A percentile compares a stretch with the other conserved stretches of the same genome.
Conservation (phyloP, 1,284 basidiomycete species). For the Trichosporon faecale region DNA sequence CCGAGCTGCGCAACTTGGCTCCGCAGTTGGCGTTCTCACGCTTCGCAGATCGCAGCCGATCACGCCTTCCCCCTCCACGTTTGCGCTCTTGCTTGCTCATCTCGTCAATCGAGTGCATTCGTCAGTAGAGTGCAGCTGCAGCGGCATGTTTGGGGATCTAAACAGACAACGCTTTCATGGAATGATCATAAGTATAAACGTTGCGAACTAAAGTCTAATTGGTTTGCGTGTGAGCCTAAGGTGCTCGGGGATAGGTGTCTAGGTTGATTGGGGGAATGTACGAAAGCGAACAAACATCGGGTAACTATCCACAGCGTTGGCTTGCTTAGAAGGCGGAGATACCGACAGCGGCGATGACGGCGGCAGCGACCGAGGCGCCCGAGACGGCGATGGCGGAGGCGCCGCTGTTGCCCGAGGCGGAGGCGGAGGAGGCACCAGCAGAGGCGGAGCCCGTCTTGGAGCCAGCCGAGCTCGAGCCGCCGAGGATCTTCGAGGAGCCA, state of each 20-base stretch:
- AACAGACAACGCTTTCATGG: constrained; percentile 6
- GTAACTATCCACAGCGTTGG: neutral
- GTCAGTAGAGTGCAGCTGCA: neutral
- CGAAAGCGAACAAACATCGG: neutral
- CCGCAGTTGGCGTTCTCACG: neutral
- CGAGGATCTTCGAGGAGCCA: neutral
- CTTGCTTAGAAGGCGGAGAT: neutral
- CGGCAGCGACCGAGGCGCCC: constrained; percentile 3
- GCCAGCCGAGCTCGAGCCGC: neutral
- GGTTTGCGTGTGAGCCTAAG: neutral
- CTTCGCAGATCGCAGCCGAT: neutral
- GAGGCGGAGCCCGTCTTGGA: neutral
- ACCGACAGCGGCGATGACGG: constrained; percentile 9
- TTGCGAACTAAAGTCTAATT: constrained; percentile 7
- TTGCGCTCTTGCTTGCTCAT: neutral
- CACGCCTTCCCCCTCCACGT: neutral
- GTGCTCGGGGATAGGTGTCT: constrained; percentile 1
- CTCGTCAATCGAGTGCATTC: too few relatives aligned
- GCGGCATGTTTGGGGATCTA: neutral
- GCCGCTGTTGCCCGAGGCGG: too few relatives aligned
- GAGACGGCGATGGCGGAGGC: neutral
- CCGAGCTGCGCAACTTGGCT: neutral
- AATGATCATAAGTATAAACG: constrained; percentile 6
- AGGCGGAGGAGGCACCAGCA: neutral
- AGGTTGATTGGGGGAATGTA: neutral